Conservation (phyloP, 2,329 filamentous ascomycete genomes). For the Aspergillus tubingensis region DNA sequence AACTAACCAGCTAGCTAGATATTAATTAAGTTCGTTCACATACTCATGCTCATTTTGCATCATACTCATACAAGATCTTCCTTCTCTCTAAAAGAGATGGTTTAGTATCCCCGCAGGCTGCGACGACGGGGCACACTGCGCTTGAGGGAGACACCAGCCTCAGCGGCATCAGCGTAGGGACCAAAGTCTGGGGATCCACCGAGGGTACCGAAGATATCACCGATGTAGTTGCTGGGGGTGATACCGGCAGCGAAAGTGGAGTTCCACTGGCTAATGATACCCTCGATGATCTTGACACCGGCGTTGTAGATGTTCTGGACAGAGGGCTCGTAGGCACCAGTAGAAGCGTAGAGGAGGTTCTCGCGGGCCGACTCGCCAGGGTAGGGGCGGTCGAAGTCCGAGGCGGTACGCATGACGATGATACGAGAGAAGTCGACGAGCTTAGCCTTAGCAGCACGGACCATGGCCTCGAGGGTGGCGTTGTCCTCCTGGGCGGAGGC, state of each 20-base stretch:
- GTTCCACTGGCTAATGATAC: slow-evolving; percentile 65
- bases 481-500: slow-evolving; percentile 74
- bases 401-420: slow-evolving; percentile 68
- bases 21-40: not conserved
- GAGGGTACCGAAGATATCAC: slow-evolving; percentile 70
- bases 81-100: too few relatives aligned
- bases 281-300: slow-evolving; percentile 65
- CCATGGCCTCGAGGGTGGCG: slow-evolving; percentile 65
- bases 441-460: slow-evolving; percentile 59
- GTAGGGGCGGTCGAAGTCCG: slow-evolving; percentile 71
- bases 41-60: too few relatives aligned
- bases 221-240: slow-evolving; percentile 64
- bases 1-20: not conserved
- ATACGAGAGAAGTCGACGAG: slow-evolving; percentile 67
- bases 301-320: slow-evolving; percentile 67
- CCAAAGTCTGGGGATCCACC: slow-evolving; percentile 69
- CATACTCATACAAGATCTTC: too few relatives aligned
- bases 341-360: slow-evolving; percentile 61
- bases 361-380: slow-evolving; percentile 57
- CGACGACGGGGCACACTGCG: not conserved
- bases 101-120: not conserved
- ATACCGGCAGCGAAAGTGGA: slow-evolving; percentile 60
- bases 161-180: slow-evolving; percentile 2
- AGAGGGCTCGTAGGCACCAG: slow-evolving; percentile 65
- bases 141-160: slow-evolving; percentile 3